Base-by-base conservation (phyloP, 2,329 filamentous ascomycete genomes). In the Verticillium klebahnii region DNA sequence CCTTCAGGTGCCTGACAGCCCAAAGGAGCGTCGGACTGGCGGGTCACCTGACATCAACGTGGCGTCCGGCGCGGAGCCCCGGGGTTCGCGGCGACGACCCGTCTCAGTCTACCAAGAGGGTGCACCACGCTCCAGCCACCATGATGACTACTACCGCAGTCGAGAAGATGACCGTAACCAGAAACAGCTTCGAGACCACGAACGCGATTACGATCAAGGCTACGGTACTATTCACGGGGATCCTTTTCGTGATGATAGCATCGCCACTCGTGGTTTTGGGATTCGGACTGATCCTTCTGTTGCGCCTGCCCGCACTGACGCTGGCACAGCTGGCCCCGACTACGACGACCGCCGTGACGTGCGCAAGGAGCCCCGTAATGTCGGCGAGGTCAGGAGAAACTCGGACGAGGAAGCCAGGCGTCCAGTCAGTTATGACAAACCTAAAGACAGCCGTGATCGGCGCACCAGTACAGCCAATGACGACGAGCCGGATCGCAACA, bases 41-140 rank as follows among this genome's bases (percentile, higher is more conserved):
- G 60, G 60, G 19, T 65, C 60, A 2, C 57, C 62, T 15, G 25
- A 64, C 31, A 57, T 62, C 17, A 62, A 59, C 7, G 62, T 60
- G 8, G 60, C 58, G 14, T 59, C 64, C 3, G 63, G 59, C 4
- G 37, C 63, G 9, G 61, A 61, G n/a, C 54, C 56, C 12, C 56
- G 25, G 5, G 54, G 61, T 7, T 68, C 62, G 60, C 75, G 73
- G 8, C 75, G 77, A 34, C 77, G 82, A 9, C 83, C 78, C 56
- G 76, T 84, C 3, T 85, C 83, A 1, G 73, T 85, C 14, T 82
- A 83, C 60, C 82, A 85, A 64, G 84, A 87, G 50, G 70, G 74
- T 0, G 71, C 76, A 17, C 72, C 77, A 7, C 76, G 79, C 8
- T 73, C 76, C 17, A 70, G 72, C 8, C 79, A 81, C 58, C 72